Percentiles rank a stretch among this genome's conserved stretches.
phyloP scores from a whole-genome alignment of 805 yeast genomes.

The Saccharomycopsis synnaedendra region DNA sequence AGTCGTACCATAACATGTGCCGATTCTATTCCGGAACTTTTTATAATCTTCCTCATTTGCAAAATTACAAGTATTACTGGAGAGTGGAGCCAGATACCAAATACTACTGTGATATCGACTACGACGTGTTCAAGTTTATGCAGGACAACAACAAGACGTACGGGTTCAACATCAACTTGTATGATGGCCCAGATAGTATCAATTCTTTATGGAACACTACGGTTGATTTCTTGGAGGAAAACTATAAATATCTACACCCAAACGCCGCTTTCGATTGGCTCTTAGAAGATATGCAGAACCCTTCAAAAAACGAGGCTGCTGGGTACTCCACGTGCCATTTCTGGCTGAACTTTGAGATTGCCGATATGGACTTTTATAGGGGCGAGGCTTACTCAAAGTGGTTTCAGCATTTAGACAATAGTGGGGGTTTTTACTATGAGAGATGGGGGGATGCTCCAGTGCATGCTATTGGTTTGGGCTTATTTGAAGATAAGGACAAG shows the following conservation, averaged over 20 bases:
- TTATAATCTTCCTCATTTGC: slow-evolving; percentile 50
- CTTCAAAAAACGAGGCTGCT: slow-evolving; percentile 30
- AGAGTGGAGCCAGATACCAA: slow-evolving; percentile 66
- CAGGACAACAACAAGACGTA: slow-evolving; percentile 54
- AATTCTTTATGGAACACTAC: slow-evolving; percentile 62
- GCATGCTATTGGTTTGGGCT: slow-evolving; percentile 60
- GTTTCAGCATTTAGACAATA: slow-evolving; percentile 49
- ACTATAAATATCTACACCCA: slow-evolving; percentile 47
- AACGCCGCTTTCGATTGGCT: slow-evolving; percentile 57
- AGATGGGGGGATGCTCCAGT: slow-evolving; percentile 95
- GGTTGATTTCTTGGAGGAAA: slow-evolving; percentile 38
- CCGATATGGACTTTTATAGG: slow-evolving; percentile 71
- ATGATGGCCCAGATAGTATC: slow-evolving; percentile 59
- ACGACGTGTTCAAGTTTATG: slow-evolving; percentile 71
- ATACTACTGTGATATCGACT: slow-evolving; percentile 57
- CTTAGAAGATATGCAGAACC: slow-evolving; percentile 44
- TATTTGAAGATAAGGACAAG: slow-evolving; percentile 56
- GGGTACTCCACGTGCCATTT: slow-evolving; percentile 65
- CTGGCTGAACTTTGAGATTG: slow-evolving; percentile 86
- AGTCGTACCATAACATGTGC: slow-evolving; percentile 77
- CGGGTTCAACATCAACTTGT: slow-evolving; percentile 61
- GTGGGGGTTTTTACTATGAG: slow-evolving; percentile 82
- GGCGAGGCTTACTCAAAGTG: slow-evolving; percentile 54
- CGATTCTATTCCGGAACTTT: slow-evolving; percentile 61
- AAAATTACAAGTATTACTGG: slow-evolving; percentile 65